Conservation (phyloP, 306 rosid genomes). For the Vicia villosa region DNA sequence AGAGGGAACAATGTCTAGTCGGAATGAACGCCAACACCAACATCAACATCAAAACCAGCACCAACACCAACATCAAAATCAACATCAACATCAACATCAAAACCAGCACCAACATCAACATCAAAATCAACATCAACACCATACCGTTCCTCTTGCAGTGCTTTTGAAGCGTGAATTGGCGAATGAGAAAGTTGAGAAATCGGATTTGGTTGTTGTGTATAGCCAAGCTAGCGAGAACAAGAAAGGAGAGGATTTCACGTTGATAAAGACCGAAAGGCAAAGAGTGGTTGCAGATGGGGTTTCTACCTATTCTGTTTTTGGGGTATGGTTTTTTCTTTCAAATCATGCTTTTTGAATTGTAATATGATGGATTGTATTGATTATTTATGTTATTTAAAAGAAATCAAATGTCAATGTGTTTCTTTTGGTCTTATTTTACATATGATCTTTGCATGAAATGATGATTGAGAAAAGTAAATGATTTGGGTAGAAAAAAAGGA, state of each 20-base stretch:
- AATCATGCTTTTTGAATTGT: neutral
- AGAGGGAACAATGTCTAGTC: conserved; percentile 60
- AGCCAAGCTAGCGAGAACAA: conserved; percentile 83
- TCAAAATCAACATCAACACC: conserved; percentile 8
- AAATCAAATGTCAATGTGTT: conserved; percentile 26
- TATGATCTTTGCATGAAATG: conserved; percentile 23
- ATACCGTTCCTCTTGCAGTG: conserved; percentile 77
- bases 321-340: too few relatives aligned
- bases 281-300: conserved; percentile 79
- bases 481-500: conserved; percentile 14
- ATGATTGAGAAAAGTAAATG: conserved; percentile 17
- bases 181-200: conserved; percentile 74
- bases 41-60: too few relatives aligned
- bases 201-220: conserved; percentile 59
- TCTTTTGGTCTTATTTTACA: neutral
- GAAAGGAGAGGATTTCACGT: conserved; percentile 87
- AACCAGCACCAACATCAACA: too few relatives aligned
- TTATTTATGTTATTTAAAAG: conserved; percentile 1
- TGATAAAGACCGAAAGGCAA: conserved; percentile 78
- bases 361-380: conserved; percentile 12
- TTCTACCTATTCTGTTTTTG: conserved; percentile 86
- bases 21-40: conserved; percentile 59
- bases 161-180: conserved; percentile 81
- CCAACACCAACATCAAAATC: too few relatives aligned
- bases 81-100: too few relatives aligned